Evolutionary conservation across 352 stramenopile genomes (phyloP), one percentile per base, ranked within the genome.

Genomic region (Pythium periplocum): DNA sequence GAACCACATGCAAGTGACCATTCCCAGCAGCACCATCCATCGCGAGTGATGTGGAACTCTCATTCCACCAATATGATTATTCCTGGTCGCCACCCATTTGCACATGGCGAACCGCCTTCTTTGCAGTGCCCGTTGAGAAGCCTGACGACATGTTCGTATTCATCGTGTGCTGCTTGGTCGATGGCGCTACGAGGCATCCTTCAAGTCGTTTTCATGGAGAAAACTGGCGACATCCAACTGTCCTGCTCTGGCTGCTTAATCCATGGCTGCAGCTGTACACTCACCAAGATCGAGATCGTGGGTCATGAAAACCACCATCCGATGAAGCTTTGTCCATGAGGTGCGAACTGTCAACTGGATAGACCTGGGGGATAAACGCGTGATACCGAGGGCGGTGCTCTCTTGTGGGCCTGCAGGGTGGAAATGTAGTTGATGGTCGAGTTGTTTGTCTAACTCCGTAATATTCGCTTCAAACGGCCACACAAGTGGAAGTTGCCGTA

Each of bases 21-120:
- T 26, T 26, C 17, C 17, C 37, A 12, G 47, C 31, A 2, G 47
- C 48, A 53, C 34, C 2, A 26, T 45, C 48, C 48, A 53, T 53
- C 34, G 48, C 48, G 4, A 26, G 17, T 26, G 17, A 26, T 26
- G 17, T 26, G 17, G 17, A 26, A 26, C 17, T 0, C 17, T 26
- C 39, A 26, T 26, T 26, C 17, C 17, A 26, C 17, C 17, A 26
- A 26, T 26, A 26, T 26, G 17, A 26, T 26, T 26, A 26, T 26
- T 26, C 17, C 17, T 26, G 17, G 17, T 26, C 17, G 17, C 17
- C 17, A 26, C 17, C 17, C 17, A 26, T 26, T 26, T 26, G 17
- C 17, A 26, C 17, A 26, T 26, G 17, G 17, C 17, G 17, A 26
- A 26, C 17, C 17, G 17, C 17, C 17, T 26, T 26, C 17, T 26